Conservation (phyloP, 441 rosid genomes). For the Populus hybrid region DNA sequence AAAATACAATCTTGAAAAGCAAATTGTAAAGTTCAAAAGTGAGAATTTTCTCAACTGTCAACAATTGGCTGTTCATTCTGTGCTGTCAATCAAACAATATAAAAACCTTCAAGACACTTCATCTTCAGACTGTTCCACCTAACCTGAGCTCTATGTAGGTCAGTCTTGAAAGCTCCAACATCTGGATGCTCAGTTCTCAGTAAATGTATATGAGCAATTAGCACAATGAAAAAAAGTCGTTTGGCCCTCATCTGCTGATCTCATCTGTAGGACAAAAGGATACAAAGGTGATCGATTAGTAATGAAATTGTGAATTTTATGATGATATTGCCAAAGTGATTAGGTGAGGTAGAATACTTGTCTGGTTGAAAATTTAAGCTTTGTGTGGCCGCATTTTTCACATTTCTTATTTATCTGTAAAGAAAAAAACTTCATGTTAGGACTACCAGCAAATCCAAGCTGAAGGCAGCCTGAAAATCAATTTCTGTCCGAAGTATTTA, state of each 20-base stretch:
- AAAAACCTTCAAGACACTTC: background rate
- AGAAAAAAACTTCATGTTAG: constrained; percentile 4
- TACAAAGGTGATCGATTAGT: background rate
- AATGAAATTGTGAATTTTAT: background rate
- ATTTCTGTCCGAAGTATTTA: constrained; percentile 14
- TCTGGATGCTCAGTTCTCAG: constrained; percentile 36
- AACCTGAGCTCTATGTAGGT: background rate
- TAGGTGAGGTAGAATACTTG: constrained; percentile 31
- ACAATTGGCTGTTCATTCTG: background rate
- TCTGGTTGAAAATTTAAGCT: constrained; percentile 45
- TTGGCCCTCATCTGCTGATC: constrained; percentile 72
- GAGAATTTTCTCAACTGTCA: background rate
- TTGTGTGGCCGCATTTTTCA: constrained; percentile 43
- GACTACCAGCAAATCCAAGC: constrained; percentile 1
- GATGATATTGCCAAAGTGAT: background rate
- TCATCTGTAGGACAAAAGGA: constrained; percentile 35
- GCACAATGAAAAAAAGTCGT: constrained; percentile 49
- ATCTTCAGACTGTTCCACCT: background rate
- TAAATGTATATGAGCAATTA: constrained; percentile 32
- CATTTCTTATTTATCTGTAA: constrained; percentile 41
- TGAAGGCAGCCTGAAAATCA: background rate
- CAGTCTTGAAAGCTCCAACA: background rate
- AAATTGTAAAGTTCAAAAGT: too few species aligned
- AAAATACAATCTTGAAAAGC: too few species aligned
- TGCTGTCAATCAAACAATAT: background rate